phyloP scores from a whole-genome alignment of 2,329 filamentous ascomycete genomes.

The Ceratocystis papillata region DNA sequence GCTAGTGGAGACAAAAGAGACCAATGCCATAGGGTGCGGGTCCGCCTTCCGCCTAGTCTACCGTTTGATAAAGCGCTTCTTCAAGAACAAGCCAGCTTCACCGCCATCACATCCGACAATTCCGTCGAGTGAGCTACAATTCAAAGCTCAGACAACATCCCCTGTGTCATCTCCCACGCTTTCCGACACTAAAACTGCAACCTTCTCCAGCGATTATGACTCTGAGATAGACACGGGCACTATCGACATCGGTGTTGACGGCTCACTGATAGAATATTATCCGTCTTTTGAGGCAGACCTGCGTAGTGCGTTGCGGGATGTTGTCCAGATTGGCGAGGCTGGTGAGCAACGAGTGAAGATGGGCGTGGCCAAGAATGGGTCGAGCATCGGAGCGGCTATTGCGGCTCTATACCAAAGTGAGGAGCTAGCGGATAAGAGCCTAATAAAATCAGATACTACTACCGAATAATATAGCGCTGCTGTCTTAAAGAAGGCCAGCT shows the following conservation, averaged over 20 bases:
- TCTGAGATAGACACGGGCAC: constrained; percentile 35
- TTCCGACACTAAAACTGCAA: neutral
- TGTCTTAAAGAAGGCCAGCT: too few relatives aligned
- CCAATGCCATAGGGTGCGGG: neutral
- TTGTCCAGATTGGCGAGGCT: constrained; percentile 46
- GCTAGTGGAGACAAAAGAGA: neutral
- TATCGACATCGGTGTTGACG: constrained; percentile 59
- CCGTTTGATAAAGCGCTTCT: neutral
- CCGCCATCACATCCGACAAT: neutral
- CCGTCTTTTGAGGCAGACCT: constrained; percentile 57
- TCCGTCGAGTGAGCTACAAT: neutral
- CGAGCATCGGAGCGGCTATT: constrained; percentile 59
- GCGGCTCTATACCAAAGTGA: constrained; percentile 40
- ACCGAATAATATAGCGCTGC: too few relatives aligned
- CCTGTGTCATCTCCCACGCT: neutral
- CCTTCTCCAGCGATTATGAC: neutral
- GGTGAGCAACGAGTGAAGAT: constrained; percentile 58
- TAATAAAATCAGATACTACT: neutral
- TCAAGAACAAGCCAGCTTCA: neutral
- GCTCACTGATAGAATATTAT: constrained; percentile 61
- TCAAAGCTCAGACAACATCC: neutral
- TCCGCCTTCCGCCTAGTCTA: neutral
- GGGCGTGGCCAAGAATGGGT: constrained; percentile 62
- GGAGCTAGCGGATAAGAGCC: neutral
- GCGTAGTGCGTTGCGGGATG: constrained; percentile 51